Evolutionary conservation across 768 basidiomycete species (phyloP).

Genomic region (Tephrocybe sp.): DNA sequence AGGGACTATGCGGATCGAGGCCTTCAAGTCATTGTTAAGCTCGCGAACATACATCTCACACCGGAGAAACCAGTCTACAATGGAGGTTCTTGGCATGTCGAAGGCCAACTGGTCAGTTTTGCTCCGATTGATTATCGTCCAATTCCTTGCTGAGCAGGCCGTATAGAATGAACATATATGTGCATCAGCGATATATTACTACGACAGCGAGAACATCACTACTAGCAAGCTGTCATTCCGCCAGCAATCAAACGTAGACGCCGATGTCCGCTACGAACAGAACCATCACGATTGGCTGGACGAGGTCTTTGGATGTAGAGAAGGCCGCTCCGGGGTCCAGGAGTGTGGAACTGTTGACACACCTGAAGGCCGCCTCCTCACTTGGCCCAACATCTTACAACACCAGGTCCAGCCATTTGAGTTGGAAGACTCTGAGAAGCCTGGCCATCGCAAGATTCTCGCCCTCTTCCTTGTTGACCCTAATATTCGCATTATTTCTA

Average conservation of each 20-base stretch:
- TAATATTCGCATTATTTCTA: constrained; percentile 23
- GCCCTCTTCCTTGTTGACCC: constrained; percentile 21
- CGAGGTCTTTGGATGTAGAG: constrained; percentile 17
- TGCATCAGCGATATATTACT: background rate
- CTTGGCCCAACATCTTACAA: constrained; percentile 18
- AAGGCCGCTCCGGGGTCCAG: constrained; percentile 18
- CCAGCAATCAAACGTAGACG: constrained; percentile 11
- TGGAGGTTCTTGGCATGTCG: constrained; percentile 39
- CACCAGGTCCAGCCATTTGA: constrained; percentile 12
- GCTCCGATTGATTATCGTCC: background rate
- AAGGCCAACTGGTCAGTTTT: constrained; percentile 25
- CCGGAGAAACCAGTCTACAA: constrained; percentile 35
- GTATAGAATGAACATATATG: background rate
- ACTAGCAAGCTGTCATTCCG: constrained; percentile 28
- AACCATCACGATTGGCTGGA: constrained; percentile 21
- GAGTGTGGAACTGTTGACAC: constrained; percentile 26
- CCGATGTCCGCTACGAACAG: constrained; percentile 10
- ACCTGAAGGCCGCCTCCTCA: constrained; percentile 17
- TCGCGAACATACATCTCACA: constrained; percentile 32
- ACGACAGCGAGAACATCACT: constrained; percentile 29
- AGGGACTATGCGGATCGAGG: constrained; percentile 13
- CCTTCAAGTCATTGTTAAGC: constrained; percentile 32
- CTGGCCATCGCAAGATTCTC: constrained; percentile 16
- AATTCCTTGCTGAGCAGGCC: no score
- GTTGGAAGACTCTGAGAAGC: constrained; percentile 13